Base-by-base conservation (phyloP, 1,139 yeast genomes). In the Saccharomyces pastorianus region DNA sequence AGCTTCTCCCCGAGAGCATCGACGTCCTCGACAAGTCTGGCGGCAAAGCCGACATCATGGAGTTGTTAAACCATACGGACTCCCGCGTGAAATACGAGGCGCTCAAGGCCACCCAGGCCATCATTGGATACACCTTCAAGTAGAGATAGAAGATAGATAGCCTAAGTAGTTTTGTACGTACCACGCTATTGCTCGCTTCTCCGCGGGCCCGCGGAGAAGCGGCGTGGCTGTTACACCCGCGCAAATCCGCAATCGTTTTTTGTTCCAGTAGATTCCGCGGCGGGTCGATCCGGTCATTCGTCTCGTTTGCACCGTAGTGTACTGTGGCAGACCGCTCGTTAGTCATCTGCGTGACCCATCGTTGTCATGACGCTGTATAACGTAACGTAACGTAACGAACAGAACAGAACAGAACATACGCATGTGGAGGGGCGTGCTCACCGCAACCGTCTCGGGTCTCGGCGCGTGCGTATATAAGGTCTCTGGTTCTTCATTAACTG, bases 81-180 rank as follows among this genome's bases (percentile, higher is more conserved):
- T 79, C 91, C 46, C 95, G 89, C 65, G 91, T 93, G 63, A 88
- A 93, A 69, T 93, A 86, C 69, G 96, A 93, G 74, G 98, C 99
- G 1, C 80, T 93, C 67, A 88, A 88, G 70, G 90, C 98, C 1
- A 88, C 96, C 25, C 99, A 95, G 75, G 81, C 85, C 56, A 81
- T 93, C 66, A 95, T 93, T 56, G 89, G 96, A 6, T 91, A 88
- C 63, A 77, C 85, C 20, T 70, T 72, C 56, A 72, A 69, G 60
- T 72, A 57, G 60, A 72, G 69, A 56, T 60, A 32, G 17, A n/a
- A 49, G 13, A 11, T 11, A 46, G 6, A 4, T 20, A 20, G 23
- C 23, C 23, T 26, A 14, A n/a, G 29, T 26, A 31, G 49, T 41
- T 51, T 51, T 5, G 49, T 51, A 25, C 27, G 29, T 46, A 46